phyloP scores from a whole-genome alignment of 805 yeast genomes.

The Kuraishia borneana region DNA sequence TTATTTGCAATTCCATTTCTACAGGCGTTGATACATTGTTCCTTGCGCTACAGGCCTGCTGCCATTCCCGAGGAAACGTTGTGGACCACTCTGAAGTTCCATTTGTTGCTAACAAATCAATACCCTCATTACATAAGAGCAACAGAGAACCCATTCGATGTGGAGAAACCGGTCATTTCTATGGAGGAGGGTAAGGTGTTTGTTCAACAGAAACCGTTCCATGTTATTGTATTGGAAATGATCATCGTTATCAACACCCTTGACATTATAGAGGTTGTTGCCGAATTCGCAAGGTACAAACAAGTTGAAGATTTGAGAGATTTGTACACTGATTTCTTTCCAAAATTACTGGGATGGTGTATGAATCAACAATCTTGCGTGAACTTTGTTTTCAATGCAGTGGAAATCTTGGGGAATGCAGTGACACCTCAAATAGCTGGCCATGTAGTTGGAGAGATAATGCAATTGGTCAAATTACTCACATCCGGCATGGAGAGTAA shows the following conservation, averaged over 20 bases:
- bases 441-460: conserved; percentile 4
- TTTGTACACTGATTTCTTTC: conserved; percentile 22
- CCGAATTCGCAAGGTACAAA: conserved; percentile 12
- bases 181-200: conserved; percentile 8
- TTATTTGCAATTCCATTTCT: conserved; percentile 47
- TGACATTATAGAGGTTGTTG: conserved; percentile 44
- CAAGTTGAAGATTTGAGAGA: conserved; percentile 14
- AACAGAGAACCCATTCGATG: conserved; percentile 5
- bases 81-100: conserved; percentile 16
- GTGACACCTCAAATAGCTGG: conserved; percentile 5
- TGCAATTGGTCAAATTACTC: conserved; percentile 10
- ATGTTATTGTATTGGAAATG: conserved; percentile 35
- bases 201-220: conserved; percentile 24
- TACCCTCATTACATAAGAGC: conserved; percentile 16
- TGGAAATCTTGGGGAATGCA: conserved; percentile 37
- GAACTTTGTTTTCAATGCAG: conserved; percentile 35
- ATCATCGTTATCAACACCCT: conserved; percentile 37
- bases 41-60: conserved; percentile 48
- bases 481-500: conserved; percentile 28
- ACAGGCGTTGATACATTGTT: conserved; percentile 41
- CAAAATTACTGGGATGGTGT: conserved; percentile 20
- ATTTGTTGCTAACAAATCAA: conserved; percentile 12
- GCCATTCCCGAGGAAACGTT: conserved; percentile 36
- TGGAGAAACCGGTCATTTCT: conserved; percentile 3
- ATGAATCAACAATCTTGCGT: conserved; percentile 43